These are phyloP conservation scores for Aphanomyces cochlioides DNA, from an alignment of 352 stramenopile genomes.

Conservation along the genomic window DNA sequence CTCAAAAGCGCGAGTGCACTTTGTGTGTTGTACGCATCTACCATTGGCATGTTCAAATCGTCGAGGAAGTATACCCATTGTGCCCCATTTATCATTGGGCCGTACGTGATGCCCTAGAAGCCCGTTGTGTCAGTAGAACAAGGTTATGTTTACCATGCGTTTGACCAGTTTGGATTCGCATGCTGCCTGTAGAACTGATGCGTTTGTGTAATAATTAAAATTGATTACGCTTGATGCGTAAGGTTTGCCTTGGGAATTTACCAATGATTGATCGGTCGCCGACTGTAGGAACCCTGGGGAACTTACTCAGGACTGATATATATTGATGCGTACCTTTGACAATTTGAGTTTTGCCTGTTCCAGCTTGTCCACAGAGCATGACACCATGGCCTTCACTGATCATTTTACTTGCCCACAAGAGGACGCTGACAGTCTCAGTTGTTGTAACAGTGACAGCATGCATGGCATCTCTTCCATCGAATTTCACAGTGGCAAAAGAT, in stretches of 20 bases:
- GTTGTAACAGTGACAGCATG: slow-evolving; percentile 90
- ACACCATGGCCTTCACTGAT: slow-evolving; percentile 88
- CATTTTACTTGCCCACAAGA: slow-evolving; percentile 92
- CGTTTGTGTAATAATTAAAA: slow-evolving; percentile 84
- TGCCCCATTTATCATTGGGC: slow-evolving; percentile 59
- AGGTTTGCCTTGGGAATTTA: slow-evolving; percentile 11
- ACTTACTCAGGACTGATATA: neutral
- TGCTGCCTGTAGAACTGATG: slow-evolving; percentile 62
- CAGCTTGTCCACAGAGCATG: slow-evolving; percentile 90
- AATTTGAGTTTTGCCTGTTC: slow-evolving; percentile 93
- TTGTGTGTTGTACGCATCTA: slow-evolving; percentile 94
- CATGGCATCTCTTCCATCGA: slow-evolving; percentile 71
- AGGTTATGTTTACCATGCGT: slow-evolving; percentile 67
- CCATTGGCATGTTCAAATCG: slow-evolving; percentile 93
- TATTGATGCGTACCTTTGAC: slow-evolving; percentile 74
- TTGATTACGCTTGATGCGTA: slow-evolving; percentile 53
- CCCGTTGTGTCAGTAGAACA: slow-evolving; percentile 39
- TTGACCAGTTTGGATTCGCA: slow-evolving; percentile 89
- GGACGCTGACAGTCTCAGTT: slow-evolving; percentile 89
- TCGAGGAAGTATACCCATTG: slow-evolving; percentile 95
- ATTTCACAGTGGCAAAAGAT: slow-evolving; percentile 77
- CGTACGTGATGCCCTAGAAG: slow-evolving; percentile 64
- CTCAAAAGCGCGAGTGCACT: slow-evolving; percentile 90
- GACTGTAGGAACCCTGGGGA: slow-evolving; percentile 5
- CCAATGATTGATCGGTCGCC: slow-evolving; percentile 25